Evolutionary conservation across 805 yeast genomes (phyloP), one percentile per base, ranked within the genome.

Genomic region (Candida sithepensis): DNA sequence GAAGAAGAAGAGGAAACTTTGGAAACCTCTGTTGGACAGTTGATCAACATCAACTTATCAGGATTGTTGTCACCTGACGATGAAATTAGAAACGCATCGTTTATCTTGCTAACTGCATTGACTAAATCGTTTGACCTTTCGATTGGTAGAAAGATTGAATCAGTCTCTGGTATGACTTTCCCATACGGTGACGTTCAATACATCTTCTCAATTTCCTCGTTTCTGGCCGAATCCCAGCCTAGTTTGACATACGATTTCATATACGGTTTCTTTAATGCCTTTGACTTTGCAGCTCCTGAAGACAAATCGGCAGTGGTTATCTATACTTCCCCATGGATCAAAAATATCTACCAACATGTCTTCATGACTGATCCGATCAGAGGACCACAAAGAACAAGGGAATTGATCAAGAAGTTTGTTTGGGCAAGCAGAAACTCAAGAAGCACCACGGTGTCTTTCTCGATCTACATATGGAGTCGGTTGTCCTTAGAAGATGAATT

Each of bases 261-360:
- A 21, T 53, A 51, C 19, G 75, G 77, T 0, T 75, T 76, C 53
- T 77, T 82, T 61, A 70, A 68, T 34, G 80, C 85, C 1, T 75
- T 74, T 49, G 78, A 72, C 2, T 67, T 64, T 42, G 56, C 75
- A 19, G 64, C 68, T 0, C 49, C 45, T 0, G 68, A 62, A 7
- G 69, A 69, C 36, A 47, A 68, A 59, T 60, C 70, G 42, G 55
- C 71, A n/a, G 66, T 74, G 47, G 74, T 80, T 1, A 71, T 72
- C 18, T 82, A 81, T 57, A 68, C 82, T 10, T 70, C 85, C 0
- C 91, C 94, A 2, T 89, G 96, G 96, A 72, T 85, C 14, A 75
- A 75, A 21, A 85, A 88, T 55, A 70, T 88, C 21, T 79, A 81
- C 59, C 70, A 72, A 13, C 64, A 79, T 53, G 82, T 87, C 7